Evolutionary conservation across 2,329 filamentous ascomycete genomes (phyloP).

Genomic region (Phyllachora maydis): DNA sequence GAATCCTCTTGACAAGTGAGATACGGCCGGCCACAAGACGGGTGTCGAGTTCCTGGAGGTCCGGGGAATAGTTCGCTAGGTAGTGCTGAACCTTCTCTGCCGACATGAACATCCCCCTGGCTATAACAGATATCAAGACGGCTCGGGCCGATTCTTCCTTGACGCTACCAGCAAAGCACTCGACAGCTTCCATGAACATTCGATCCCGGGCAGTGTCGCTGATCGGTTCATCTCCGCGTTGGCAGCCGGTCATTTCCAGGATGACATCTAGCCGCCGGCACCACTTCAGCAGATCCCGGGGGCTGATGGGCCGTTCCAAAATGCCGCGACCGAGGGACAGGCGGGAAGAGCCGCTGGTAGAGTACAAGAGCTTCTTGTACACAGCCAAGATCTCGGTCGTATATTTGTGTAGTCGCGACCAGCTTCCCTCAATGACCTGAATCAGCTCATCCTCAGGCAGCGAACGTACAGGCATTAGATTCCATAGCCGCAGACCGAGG

Average conservation of each 20-base stretch:
- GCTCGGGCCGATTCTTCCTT: conserved; percentile 41
- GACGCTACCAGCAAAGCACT: conserved; percentile 75
- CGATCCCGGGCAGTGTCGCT: conserved; percentile 54
- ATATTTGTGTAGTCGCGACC: conserved; percentile 47
- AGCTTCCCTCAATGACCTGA: conserved; percentile 49
- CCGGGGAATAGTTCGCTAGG: conserved; percentile 50
- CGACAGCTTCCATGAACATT: conserved; percentile 84
- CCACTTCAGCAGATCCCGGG: conserved; percentile 74
- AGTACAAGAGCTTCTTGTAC: conserved; percentile 27
- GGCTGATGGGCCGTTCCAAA: conserved; percentile 26
- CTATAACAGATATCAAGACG: conserved; percentile 47
- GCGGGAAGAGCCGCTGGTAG: conserved; percentile 11
- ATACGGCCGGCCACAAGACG: conserved; percentile 46
- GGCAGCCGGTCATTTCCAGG: conserved; percentile 37
- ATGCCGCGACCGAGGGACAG: conserved; percentile 12
- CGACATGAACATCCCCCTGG: conserved; percentile 72
- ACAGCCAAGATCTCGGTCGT: conserved; percentile 36
- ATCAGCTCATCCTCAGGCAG: conserved; percentile 51
- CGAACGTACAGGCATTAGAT: conserved; percentile 46
- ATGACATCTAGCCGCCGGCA: conserved; percentile 55
- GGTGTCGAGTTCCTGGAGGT: conserved; percentile 38
- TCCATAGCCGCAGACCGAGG: conserved; percentile 76
- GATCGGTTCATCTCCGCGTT: conserved; percentile 47
- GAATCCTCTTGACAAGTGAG: conserved; percentile 34
- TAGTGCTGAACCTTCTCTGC: conserved; percentile 65